phyloP scores from a whole-genome alignment of 805 yeast species.

The Sugiyamaella valdiviana region DNA sequence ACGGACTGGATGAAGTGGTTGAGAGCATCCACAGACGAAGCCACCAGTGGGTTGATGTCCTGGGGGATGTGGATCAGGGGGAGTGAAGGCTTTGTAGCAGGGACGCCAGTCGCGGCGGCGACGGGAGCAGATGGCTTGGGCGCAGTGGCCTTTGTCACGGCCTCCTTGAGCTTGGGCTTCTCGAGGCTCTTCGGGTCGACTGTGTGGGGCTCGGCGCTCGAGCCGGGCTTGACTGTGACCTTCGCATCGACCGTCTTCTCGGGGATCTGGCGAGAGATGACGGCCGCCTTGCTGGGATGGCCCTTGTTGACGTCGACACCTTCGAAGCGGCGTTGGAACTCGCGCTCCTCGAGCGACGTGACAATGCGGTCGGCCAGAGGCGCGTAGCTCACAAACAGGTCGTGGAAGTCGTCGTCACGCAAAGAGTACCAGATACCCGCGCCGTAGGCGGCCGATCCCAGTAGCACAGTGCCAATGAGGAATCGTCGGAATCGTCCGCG shows the following conservation, averaged over 20 bases:
- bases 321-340: slow-evolving; percentile 26
- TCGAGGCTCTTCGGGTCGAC: background rate
- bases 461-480: slow-evolving; percentile 22
- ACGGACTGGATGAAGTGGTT: slow-evolving; percentile 14
- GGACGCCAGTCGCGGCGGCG: slow-evolving; percentile 21
- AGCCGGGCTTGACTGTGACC: slow-evolving; percentile 15
- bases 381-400: slow-evolving; percentile 53
- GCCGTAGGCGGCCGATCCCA: slow-evolving; percentile 41
- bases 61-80: slow-evolving; percentile 19
- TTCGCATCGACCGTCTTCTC: slow-evolving; percentile 3
- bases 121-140: slow-evolving; percentile 31
- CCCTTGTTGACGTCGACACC: slow-evolving; percentile 7
- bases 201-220: slow-evolving; percentile 3
- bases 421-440: slow-evolving; percentile 56
- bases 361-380: slow-evolving; percentile 58
- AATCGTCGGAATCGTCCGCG: slow-evolving; percentile 28
- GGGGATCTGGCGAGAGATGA: background rate
- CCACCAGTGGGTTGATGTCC: slow-evolving; percentile 19
- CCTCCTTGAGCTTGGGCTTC: background rate
- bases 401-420: slow-evolving; percentile 53
- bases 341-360: slow-evolving; percentile 42
- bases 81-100: slow-evolving; percentile 20
- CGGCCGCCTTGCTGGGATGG: background rate
- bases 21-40: slow-evolving; percentile 21
- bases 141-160: background rate